Base-by-base conservation (phyloP, 2,329 filamentous ascomycete genomes). In the Penicillium decumbens region DNA sequence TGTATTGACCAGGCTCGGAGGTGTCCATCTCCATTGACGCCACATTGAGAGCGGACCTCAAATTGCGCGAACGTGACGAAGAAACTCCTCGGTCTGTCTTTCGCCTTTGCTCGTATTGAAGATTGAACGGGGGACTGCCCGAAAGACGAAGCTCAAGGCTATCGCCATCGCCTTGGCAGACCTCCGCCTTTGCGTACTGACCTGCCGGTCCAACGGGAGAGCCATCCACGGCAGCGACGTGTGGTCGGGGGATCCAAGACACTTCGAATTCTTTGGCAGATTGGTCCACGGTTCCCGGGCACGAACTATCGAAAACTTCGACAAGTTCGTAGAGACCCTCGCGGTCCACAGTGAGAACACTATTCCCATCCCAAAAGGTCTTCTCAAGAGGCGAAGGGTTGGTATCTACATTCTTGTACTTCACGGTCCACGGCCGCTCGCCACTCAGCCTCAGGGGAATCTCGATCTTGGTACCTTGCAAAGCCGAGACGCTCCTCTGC, bases 81-180 rank as follows among this genome's bases (percentile, higher is more conserved):
- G 78, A 79, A 13, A 83, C 79, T 12, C 87, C 86, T 54, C 82
- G 80, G 43, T 80, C 76, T 9, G 86, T 80, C 60, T 85, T 87
- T 61, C 89, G 84, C 42, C 81, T 82, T 57, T 95, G 80, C 58
- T 90, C 83, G 66, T 96, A 97, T 57, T 88, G 81, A 41, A 95
- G 79, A 58, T 85, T 83, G 67, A 87, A 97, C 1, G 93, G 93
- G 30, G 91, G 81, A 43, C 85, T 80, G 81, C 89, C 92, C 66
- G 81, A 81, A 54, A 98, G 79, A 38, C 80, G 79, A 45, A 98
- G 75, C 63, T 96, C 90, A 47, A 96, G 84, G 3, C 84, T 83
- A 67, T 96, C 92, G 63, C 95, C 87, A 54, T 97, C 92, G 27
- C 92, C 92, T 73, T 98, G 91, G 65, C 93, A 98, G 27, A 98